Base-by-base conservation (phyloP, 164 flowering plant genomes). In the Vitis labrusca region DNA sequence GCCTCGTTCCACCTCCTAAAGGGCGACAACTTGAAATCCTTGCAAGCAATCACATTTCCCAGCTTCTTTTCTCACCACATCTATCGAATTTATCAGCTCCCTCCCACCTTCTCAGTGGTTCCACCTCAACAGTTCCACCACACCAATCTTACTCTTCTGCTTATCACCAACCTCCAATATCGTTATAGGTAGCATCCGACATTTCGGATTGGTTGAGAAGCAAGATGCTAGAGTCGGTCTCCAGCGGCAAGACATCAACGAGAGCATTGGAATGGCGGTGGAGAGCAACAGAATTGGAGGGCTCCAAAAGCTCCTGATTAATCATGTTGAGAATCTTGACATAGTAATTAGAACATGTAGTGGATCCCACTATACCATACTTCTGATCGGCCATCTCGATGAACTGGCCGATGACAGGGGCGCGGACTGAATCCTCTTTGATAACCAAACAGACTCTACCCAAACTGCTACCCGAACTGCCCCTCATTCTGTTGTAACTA, bases 361-460 rank as follows among this genome's bases (percentile, higher is more conserved):
- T 94, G 13, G 97, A 91, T 8, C 97, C 97, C 16, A 94, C 98
- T 63, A 94, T 94, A 5, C 93, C 97, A 67, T 94, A 92, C 77
- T 92, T 94, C 85, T 84, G 88, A 71, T 94, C 98, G 16, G 92
- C 88, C 93, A 89, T 87, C 80, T 89, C 94, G 90, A 94, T 94
- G 75, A 94, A 94, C 85, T 94, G 98, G 1, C 97, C 97, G 49
- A 94, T 94, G 5, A 94, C 98, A 3, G 85, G 0, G 98, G 98
- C 55, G 91, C 97, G 10, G 97, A 94, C 63, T 94, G 98, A 73
- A 94, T 94, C 85, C 98, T 74, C 84, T n/a, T n/a, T n/a, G n/a
- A n/a, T n/a, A n/a, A n/a, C n/a, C n/a, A n/a, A n/a, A n/a, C n/a
- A n/a, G n/a, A n/a, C n/a, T n/a, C n/a, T n/a, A n/a, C n/a, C n/a